phyloP scores from a whole-genome alignment of 2,329 filamentous ascomycete species.

The Periconia digitata region DNA sequence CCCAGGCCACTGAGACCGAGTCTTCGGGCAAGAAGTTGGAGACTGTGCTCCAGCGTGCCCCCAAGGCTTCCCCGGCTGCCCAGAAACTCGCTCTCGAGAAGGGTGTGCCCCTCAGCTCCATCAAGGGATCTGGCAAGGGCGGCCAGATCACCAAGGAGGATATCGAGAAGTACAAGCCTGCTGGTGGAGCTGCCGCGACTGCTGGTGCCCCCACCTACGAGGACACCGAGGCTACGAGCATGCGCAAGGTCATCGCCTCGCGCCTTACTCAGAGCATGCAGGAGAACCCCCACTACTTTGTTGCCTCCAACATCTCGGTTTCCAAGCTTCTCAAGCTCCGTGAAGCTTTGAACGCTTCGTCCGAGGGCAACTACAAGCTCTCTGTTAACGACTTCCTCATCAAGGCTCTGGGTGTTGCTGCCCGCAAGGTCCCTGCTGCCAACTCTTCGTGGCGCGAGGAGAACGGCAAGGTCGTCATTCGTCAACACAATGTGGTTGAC shows the following conservation, averaged over 20 bases:
- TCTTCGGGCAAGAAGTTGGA: conserved; percentile 76
- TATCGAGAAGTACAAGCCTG: conserved; percentile 79
- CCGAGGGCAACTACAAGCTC: conserved; percentile 95
- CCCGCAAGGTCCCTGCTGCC: conserved; percentile 89
- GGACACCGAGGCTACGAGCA: conserved; percentile 81
- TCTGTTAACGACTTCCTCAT: conserved; percentile 99
- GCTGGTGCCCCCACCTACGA: conserved; percentile 69
- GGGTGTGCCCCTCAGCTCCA: conserved; percentile 70
- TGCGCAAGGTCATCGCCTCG: conserved; percentile 97
- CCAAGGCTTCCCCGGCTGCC: conserved; percentile 70
- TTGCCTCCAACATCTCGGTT: conserved; percentile 87
- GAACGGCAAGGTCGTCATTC: conserved; percentile 76
- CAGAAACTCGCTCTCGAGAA: conserved; percentile 84
- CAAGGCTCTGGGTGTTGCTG: conserved; percentile 88
- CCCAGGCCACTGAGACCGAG: conserved; percentile 68
- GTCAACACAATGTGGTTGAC: conserved; percentile 90
- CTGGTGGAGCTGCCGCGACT: conserved; percentile 51
- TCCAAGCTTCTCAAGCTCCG: conserved; percentile 95
- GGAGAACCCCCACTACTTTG: conserved; percentile 98
- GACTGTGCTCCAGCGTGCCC: conserved; percentile 79
- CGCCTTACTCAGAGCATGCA: conserved; percentile 86
- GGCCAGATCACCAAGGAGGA: conserved; percentile 91
- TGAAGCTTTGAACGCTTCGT: conserved; percentile 83
- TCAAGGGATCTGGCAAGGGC: conserved; percentile 86
- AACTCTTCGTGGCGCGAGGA: conserved; percentile 91